phyloP scores from a whole-genome alignment of 1,284 basidiomycete species.

The Microbotryum saponariae region DNA sequence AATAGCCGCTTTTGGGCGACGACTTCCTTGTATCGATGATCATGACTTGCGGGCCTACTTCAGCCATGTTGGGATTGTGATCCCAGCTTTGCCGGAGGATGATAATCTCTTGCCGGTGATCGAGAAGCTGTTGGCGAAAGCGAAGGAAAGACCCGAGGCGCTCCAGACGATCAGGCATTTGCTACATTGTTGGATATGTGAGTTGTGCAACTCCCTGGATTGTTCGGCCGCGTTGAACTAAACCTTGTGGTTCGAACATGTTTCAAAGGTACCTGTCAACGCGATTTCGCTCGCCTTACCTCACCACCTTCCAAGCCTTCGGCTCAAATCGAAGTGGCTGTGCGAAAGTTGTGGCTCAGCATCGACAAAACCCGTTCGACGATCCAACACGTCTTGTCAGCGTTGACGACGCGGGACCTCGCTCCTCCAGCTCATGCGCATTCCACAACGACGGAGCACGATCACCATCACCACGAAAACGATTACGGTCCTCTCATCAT shows the following conservation, averaged over 20 bases:
- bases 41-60: constrained; percentile 13
- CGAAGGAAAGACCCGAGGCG: not conserved
- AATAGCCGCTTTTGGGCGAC: constrained; percentile 6
- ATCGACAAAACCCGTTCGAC: constrained; percentile 7
- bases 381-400: constrained; percentile 2
- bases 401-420: not conserved
- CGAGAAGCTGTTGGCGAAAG: not conserved
- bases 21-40: constrained; percentile 1
- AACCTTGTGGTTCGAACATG: not conserved
- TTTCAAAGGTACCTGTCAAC: not conserved
- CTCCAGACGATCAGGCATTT: constrained; percentile 17
- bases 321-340: not conserved
- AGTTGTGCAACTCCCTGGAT: not conserved
- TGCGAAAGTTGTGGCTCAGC: constrained; percentile 1
- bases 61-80: constrained; percentile 13
- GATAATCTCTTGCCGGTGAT: constrained; percentile 1
- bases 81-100: constrained; percentile 6
- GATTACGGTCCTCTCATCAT: constrained; percentile 6
- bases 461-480: constrained; percentile 2
- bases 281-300: not conserved
- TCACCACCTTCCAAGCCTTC: not conserved
- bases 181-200: constrained; percentile 13
- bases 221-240: not conserved
- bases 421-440: not conserved
- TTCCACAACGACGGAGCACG: not conserved